These are phyloP conservation scores for Metschnikowia kofuensis DNA, from an alignment of 805 yeast genomes.

Conservation along the genomic window DNA sequence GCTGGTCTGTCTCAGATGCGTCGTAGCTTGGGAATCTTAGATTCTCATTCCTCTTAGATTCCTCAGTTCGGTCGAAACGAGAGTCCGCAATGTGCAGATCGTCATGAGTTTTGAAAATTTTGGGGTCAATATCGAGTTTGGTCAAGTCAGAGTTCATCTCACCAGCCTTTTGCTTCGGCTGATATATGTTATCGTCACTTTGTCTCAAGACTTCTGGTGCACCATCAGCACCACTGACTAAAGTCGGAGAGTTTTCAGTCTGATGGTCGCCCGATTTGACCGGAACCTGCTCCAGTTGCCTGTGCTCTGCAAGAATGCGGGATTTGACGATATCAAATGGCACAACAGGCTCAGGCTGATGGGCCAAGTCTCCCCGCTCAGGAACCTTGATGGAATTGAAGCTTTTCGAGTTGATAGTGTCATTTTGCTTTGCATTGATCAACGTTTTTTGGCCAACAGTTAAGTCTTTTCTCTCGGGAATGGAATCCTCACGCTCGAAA, in stretches of 20 bases:
- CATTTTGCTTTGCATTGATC: background rate
- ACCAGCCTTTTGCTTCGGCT: background rate
- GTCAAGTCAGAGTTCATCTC: too few species aligned
- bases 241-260: conserved; percentile 5
- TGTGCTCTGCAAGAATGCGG: background rate
- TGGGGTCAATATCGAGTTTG: too few species aligned
- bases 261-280: background rate
- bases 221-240: conserved; percentile 5
- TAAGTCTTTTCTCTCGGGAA: background rate
- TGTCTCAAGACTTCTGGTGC: conserved; percentile 1
- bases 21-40: too few species aligned
- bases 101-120: too few species aligned
- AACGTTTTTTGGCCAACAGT: background rate
- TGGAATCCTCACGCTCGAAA: background rate
- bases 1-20: too few species aligned
- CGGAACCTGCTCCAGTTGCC: background rate
- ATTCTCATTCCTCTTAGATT: too few species aligned
- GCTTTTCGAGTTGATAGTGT: background rate
- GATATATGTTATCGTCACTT: conserved; percentile 1
- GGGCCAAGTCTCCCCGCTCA: conserved; percentile 3
- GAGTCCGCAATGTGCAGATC: too few species aligned
- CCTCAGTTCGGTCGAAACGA: too few species aligned
- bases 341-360: background rate
- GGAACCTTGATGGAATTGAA: conserved; percentile 1
- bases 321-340: background rate